Evolutionary conservation across 2,329 filamentous ascomycete genomes (phyloP), one percentile per base, ranked within the genome.

Genomic region (Talaromyces islandicus): DNA sequence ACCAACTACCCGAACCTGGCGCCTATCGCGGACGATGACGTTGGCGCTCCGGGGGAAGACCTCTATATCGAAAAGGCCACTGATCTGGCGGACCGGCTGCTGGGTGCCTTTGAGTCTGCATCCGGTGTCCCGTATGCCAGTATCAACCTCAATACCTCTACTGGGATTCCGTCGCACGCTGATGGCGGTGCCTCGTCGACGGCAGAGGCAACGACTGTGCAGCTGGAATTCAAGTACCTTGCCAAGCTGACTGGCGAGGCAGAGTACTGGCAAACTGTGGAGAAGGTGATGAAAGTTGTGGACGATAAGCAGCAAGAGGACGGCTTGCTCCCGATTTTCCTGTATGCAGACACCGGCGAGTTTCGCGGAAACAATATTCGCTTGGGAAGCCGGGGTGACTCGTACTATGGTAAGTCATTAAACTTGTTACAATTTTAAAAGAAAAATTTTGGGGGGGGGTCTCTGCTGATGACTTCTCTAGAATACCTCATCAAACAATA

Each of bases 401-500:
- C 92, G 54, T 99, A 97, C 77, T 99, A 99, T 77, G 83, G 78
- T 80, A 69, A 51, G 71, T 30, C 7, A 59, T 41, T 24, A n/a
- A 43, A 52, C 17, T n/a, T n/a, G n/a, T n/a, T n/a, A n/a, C n/a
- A n/a, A n/a, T n/a, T n/a, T n/a, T n/a, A n/a, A n/a, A n/a, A n/a
- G n/a, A n/a, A n/a, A n/a, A n/a, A n/a, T n/a, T n/a, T n/a, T n/a
- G n/a, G n/a, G n/a, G n/a, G n/a, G n/a, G n/a, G n/a, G n/a, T 27
- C n/a, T 27, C 11, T 56, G 32, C 35, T 24, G 11, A 50, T 19
- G 14, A 12, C 32, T 14, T 17, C 54, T 32, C 54, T 32, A 80
- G 91, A 99, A 77, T 99, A 99, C 73, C 85, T 99, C 56, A 95
- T 97, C 80, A 99, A 99, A 78, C 94, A 99, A 74, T 97, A 96